phyloP scores from a whole-genome alignment of 306 rosid species.

The Arachis hypogaea region DNA sequence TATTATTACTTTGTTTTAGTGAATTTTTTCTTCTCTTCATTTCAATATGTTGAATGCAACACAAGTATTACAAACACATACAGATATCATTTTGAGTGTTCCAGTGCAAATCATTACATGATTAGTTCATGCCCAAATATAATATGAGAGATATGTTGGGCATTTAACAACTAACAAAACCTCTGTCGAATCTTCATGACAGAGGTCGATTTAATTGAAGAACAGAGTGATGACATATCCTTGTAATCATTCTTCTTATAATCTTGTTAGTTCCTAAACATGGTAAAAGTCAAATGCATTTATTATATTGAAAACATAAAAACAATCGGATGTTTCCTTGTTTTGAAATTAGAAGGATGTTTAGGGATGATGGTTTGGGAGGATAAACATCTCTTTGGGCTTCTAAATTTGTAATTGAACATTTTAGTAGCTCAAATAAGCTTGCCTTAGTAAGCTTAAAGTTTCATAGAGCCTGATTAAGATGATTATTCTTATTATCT shows the following conservation, averaged over 20 bases:
- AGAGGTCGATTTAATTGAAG: background rate
- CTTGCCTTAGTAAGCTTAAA: background rate
- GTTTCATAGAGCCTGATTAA: conserved; percentile 18
- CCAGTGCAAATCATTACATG: background rate
- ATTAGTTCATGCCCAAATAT: background rate
- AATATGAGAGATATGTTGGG: background rate
- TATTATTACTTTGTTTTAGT: conserved; percentile 1
- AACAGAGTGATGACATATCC: no score
- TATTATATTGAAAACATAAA: no score
- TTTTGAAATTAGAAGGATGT: no score
- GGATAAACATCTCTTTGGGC: background rate
- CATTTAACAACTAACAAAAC: background rate
- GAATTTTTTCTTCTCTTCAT: background rate
- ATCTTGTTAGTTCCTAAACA: no score
- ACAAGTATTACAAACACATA: no score
- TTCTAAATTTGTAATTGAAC: conserved; percentile 20
- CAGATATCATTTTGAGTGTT: background rate
- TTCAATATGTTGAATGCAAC: conserved; percentile 20
- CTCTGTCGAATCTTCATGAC: background rate
- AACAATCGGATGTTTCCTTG: no score
- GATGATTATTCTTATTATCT: background rate
- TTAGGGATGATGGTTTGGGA: no score
- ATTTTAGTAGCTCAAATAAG: conserved; percentile 13
- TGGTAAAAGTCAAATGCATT: no score
- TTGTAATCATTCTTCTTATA: no score